Evolutionary conservation across 768 basidiomycete genomes (phyloP).

Genomic region (Lactarius evosmus): DNA sequence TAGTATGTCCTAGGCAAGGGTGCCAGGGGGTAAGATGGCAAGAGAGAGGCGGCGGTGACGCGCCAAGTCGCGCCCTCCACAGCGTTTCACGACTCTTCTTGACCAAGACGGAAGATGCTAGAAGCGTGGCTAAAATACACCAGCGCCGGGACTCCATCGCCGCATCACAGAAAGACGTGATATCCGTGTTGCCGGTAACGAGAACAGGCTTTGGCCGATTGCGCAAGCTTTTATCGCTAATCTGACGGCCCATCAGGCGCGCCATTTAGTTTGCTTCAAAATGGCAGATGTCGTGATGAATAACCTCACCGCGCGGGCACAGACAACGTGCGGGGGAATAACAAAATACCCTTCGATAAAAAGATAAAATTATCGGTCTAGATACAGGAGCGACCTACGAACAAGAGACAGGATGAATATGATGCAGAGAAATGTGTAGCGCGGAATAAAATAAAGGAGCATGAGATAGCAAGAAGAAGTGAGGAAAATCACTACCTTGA

Average conservation of each 20-base stretch:
- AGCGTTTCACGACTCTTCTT: slow-evolving; percentile 7
- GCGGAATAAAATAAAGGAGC: slow-evolving; percentile 18
- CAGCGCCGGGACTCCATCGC: slow-evolving; percentile 3
- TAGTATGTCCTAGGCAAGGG: slow-evolving; percentile 7
- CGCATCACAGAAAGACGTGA: slow-evolving; percentile 16
- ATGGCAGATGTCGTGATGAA: slow-evolving; percentile 20
- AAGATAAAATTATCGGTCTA: slow-evolving; percentile 27
- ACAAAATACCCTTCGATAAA: slow-evolving; percentile 9
- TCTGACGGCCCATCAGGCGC: slow-evolving; percentile 16
- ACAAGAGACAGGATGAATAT: slow-evolving; percentile 19
- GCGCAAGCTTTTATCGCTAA: slow-evolving; percentile 11
- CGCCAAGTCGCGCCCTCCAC: slow-evolving; percentile 3
- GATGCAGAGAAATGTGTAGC: slow-evolving; percentile 10
- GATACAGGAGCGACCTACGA: slow-evolving; percentile 26
- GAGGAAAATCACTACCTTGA: slow-evolving; percentile 22
- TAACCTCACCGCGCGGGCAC: background rate
- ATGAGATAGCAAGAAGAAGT: slow-evolving; percentile 17
- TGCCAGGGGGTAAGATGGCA: background rate
- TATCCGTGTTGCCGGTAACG: slow-evolving; percentile 16
- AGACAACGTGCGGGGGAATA: slow-evolving; percentile 1
- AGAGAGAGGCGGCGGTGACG: background rate
- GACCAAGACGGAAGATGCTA: slow-evolving; percentile 8
- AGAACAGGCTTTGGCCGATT: slow-evolving; percentile 16
- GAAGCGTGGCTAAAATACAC: slow-evolving; percentile 6
- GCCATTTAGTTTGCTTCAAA: slow-evolving; percentile 12